These are phyloP conservation scores for Catharanthus roseus DNA, from an alignment of 257 asterid species.

Conservation along the genomic window DNA sequence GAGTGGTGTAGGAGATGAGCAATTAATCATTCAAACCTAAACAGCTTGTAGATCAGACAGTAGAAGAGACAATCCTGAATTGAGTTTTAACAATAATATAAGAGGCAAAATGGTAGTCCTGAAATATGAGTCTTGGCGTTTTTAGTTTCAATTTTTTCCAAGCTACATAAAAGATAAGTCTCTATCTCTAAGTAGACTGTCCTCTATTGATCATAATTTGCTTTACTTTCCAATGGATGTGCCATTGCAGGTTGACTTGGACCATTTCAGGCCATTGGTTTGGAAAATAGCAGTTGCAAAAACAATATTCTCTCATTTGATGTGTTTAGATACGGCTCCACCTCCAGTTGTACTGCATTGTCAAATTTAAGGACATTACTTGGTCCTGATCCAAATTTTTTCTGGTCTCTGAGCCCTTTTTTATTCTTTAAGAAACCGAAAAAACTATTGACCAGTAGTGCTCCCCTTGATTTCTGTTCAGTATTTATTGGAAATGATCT, in stretches of 20 bases:
- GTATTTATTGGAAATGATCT: conserved; percentile 55
- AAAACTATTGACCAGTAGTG: conserved; percentile 27
- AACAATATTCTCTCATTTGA: conserved; percentile 54
- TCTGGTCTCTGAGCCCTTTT: background rate
- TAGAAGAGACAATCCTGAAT: background rate
- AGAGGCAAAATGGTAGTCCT: background rate
- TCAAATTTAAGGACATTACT: background rate
- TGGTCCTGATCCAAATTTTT: background rate
- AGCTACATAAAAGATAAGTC: background rate
- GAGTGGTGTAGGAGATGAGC: background rate
- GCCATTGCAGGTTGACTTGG: conserved; percentile 69
- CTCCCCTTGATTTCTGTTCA: conserved; percentile 90
- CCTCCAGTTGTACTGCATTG: conserved; percentile 54
- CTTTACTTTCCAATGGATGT: conserved; percentile 4
- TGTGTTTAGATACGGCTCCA: conserved; percentile 75
- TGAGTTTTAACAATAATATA: no score
- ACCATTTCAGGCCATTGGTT: conserved; percentile 64
- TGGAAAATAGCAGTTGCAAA: conserved; percentile 47
- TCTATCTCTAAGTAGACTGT: background rate
- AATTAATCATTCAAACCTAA: background rate
- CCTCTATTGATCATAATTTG: background rate
- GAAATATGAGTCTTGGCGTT: background rate
- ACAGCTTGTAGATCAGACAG: background rate
- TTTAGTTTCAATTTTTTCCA: background rate
- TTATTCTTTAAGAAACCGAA: no score